A percentile compares a stretch with the other conserved stretches of the same genome.
Evolutionary conservation across 2,329 filamentous ascomycete species (phyloP).

Genomic region (Calonectria leucothoes): DNA sequence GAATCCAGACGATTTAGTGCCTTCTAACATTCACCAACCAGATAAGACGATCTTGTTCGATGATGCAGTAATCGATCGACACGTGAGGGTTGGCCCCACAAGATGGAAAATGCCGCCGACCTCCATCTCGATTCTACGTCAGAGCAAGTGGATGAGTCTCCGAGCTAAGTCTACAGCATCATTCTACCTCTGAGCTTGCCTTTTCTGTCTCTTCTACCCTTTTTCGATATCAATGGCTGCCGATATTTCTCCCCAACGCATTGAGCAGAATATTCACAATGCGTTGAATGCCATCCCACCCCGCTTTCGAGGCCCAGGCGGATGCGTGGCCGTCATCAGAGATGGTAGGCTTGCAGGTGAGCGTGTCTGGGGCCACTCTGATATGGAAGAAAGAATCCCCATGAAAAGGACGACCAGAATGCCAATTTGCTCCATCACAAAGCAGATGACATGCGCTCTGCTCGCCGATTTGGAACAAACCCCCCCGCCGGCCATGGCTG

Average conservation of each 20-base stretch:
- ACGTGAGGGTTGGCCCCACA: background rate
- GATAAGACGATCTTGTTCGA: background rate
- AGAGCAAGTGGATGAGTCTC: background rate
- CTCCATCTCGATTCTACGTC: background rate
- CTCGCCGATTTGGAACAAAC: background rate
- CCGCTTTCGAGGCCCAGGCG: background rate
- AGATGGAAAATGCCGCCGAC: background rate
- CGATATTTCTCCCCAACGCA: background rate
- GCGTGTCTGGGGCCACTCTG: background rate
- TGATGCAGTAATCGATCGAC: background rate
- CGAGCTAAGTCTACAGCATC: background rate
- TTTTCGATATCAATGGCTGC: background rate
- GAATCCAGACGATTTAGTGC: no score
- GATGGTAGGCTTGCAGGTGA: background rate
- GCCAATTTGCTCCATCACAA: background rate
- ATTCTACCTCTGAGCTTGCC: background rate
- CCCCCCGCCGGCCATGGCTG: background rate
- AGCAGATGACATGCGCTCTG: background rate
- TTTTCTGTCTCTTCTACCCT: background rate
- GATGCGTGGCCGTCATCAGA: background rate
- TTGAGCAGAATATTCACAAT: background rate
- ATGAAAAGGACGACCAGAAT: background rate
- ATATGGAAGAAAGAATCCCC: background rate
- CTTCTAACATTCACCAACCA: background rate
- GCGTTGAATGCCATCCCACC: background rate